Base-by-base conservation (phyloP, 371 early-diverging fungal genomes). In the Mucor racemosus region DNA sequence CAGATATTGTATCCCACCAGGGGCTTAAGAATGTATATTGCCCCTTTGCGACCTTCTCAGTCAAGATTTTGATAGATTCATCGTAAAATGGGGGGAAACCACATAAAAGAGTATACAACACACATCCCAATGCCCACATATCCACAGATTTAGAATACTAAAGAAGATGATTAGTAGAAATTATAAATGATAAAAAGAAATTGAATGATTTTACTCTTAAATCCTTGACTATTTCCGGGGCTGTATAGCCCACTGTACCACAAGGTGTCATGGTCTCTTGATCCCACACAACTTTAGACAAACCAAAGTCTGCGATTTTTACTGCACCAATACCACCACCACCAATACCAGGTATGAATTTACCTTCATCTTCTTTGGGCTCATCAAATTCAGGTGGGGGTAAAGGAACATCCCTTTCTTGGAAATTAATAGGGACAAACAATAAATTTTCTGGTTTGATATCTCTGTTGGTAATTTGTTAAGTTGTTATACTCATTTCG, bases 401-500 rank as follows among this genome's bases (percentile, higher is more conserved):
- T 57, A 75, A 67, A 7, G 84, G 84, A 33, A 76, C 72, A 1
- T 75, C 78, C 10, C 86, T 83, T 38, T 89, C 82, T 58, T 86
- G 81, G 34, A 72, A 72, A 26, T 55, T 44, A 35, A 91, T 91
- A 15, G 92, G 87, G 63, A 88, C 90, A 76, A 91, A 94, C 19
- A 97, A 77, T 64, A 95, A 86, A 77, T 99, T 99, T 74, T 99
- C 99, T 33, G 95, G 94, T 79, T 99, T 99, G 68, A 99, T 92
- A 72, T 99, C 99, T 64, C 89, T 79, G 60, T 19, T 0, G 90
- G 89, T 35, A 90, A 82, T 62, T 89, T 88, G 75, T 90, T 93
- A 34, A 97, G 79, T 98, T 98, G 71, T 97, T 54, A 17, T 17
- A 21, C 10, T 21, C 3, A 19, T 10, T 41, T 41, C n/a, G n/a